Base-by-base conservation (phyloP, 192 early-diverging fungal genomes). In the Podila minutissima region DNA sequence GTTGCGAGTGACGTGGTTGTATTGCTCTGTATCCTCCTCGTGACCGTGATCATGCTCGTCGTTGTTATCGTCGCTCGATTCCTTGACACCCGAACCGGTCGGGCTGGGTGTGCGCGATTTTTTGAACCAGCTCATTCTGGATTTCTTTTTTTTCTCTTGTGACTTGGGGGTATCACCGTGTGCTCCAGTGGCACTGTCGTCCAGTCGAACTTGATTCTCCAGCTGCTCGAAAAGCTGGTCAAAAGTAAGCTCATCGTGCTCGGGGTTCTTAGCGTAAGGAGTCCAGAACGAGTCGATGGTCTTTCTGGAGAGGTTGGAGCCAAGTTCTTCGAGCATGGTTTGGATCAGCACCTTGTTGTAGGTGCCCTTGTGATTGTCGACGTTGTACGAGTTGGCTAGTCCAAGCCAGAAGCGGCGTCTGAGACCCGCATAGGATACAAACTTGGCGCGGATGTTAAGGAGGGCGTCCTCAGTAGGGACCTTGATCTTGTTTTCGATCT, bases 331-430 rank as follows among this genome's bases (percentile, higher is more conserved):
- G 10, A 95, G 83, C 89, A 95, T 89, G 28, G 93, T 86, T 60
- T 88, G 88, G 15, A 95, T 74, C 61, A 94, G 79, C n/a, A 74
- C 71, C 32, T 87, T 88, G 48, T 84, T 92, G 24, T 86, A 89
- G 5, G 28, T 28, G 17, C 62, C 66, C 9, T n/a, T 17, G 24
- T 41, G 26, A 32, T 26, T 48, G 49, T 93, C 91, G 0, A 74
- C 78, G 62, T 92, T 90, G 69, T 93, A 95, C 1, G 83, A 66
- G 17, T 86, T 87, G 38, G 89, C 83, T 17, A 94, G 78, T 10
- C 90, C 88, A 2, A 85, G 57, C 91, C 92, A 95, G 76, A 95
- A 95, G 72, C 92, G 90, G 50, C 84, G 75, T 32, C 93, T 83
- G 22, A 94, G 77, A 22, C 83, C 84, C 28, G 72, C 79, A 71